Percentiles rank a stretch among this genome's conserved stretches.
phyloP scores from a whole-genome alignment of 768 basidiomycete species.

The Mycena chlorophos region DNA sequence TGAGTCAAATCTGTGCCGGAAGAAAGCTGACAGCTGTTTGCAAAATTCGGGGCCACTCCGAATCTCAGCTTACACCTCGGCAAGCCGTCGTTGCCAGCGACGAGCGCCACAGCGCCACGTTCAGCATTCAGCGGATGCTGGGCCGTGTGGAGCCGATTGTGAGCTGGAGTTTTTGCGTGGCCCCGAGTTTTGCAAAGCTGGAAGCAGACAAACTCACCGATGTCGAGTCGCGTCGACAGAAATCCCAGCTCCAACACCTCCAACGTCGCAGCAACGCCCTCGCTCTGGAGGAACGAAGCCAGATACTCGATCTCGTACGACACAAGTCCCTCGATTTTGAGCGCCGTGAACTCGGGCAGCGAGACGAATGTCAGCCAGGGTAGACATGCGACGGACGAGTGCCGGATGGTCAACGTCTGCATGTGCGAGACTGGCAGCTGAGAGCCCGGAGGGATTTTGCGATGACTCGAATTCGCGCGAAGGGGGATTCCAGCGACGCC shows the following conservation, averaged over 20 bases:
- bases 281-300: background rate
- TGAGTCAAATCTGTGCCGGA: no score
- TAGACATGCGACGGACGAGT: conserved; percentile 9
- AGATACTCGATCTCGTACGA: conserved; percentile 7
- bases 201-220: no score
- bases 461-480: background rate
- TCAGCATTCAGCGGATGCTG: no score
- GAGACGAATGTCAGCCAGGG: conserved; percentile 5
- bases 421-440: background rate
- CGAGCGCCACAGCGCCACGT: no score
- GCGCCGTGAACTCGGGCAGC: background rate
- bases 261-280: background rate
- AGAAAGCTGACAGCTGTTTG: no score
- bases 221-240: no score
- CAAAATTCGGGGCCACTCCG: no score
- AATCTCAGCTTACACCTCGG: no score
- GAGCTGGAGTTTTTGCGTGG: no score
- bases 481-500: conserved; percentile 7
- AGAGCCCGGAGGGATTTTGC: background rate
- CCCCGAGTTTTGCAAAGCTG: no score
- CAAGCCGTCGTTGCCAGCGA: no score
- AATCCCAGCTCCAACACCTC: conserved; percentile 6
- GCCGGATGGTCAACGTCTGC: background rate
- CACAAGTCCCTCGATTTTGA: background rate
- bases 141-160: no score